Percentiles rank a stretch among this genome's conserved stretches.
Evolutionary conservation across 2,329 filamentous ascomycete genomes (phyloP).

Genomic region (Neofusicoccum umdonicola): DNA sequence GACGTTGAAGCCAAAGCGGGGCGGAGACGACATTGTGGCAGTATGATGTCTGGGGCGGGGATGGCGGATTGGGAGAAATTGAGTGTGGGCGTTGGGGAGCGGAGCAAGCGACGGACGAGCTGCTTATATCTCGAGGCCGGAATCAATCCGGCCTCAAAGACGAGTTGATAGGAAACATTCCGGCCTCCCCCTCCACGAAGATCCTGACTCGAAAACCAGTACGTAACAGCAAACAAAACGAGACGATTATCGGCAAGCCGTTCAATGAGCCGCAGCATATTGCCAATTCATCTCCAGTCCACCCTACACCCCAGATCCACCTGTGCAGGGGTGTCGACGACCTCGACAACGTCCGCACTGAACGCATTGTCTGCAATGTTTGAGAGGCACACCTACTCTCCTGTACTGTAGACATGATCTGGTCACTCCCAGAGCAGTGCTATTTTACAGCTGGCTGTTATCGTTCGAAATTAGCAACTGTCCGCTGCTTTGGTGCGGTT

Average conservation of each 20-base stretch:
- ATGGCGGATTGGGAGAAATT: constrained; percentile 7
- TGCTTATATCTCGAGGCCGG: constrained; percentile 28
- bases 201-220: constrained; percentile 27
- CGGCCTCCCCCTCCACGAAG: constrained; percentile 29
- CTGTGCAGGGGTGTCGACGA: background rate
- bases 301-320: background rate
- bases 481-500: background rate
- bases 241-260: constrained; percentile 2
- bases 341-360: background rate
- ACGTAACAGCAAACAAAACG: constrained; percentile 33
- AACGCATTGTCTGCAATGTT: background rate
- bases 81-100: background rate
- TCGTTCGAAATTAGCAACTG: background rate
- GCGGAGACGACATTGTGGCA: constrained; percentile 41
- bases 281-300: background rate
- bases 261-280: constrained; percentile 6
- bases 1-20: constrained; percentile 55
- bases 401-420: too few relatives aligned
- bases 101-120: constrained; percentile 4
- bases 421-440: background rate
- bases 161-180: constrained; percentile 25
- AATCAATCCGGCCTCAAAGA: constrained; percentile 30
- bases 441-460: background rate
- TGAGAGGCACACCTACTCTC: too few relatives aligned
- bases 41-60: background rate